Evolutionary conservation across 192 early-diverging fungal species (phyloP), one percentile per base, ranked within the genome.

Genomic region (Podila verticillata): DNA sequence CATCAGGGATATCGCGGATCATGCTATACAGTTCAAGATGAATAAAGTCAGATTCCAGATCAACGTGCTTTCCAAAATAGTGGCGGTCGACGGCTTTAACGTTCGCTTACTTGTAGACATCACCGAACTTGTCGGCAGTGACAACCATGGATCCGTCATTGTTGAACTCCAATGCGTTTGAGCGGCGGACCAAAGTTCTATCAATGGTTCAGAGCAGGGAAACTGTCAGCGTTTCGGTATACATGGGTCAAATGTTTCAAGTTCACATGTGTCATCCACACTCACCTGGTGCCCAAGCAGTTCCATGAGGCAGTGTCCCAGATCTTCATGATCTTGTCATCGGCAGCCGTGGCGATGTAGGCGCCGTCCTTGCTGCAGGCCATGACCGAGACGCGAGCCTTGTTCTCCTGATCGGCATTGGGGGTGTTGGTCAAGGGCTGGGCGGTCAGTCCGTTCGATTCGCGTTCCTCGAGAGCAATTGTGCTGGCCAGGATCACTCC

Each of bases 111-210:
- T 89, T 84, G 79, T 96, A 93, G 24, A 95, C 91, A 87, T 99
- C 98, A 8, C 98, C 98, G 87, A 96, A 97, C 82, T 98, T 98
- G 83, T 99, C 98, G 12, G 92, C 96, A 0, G 90, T 88, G 13
- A 97, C 44, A 57, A 99, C 73, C 54, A 87, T 47, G 15, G 74
- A 84, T 19, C 89, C 91, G 48, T 89, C 78, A 0, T 85, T 85
- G 51, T 89, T 89, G 72, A 96, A 97, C 24, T 75, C 69, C 13
- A 98, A 66, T 3, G 90, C 86, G 68, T 92, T 95, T n/a, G 87
- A 85, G 48, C 95, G 92, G 70, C 97, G 97, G 36, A 87, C 54
- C 20, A 87, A 74, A 4, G 83, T 75, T 73, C 89, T 85, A 66
- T 26, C 22, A 10, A 20, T 20, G 7, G 20, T 12, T 24, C 12